Conservation (phyloP, 352 stramenopile species). For the Aphanomyces cochlioides region DNA sequence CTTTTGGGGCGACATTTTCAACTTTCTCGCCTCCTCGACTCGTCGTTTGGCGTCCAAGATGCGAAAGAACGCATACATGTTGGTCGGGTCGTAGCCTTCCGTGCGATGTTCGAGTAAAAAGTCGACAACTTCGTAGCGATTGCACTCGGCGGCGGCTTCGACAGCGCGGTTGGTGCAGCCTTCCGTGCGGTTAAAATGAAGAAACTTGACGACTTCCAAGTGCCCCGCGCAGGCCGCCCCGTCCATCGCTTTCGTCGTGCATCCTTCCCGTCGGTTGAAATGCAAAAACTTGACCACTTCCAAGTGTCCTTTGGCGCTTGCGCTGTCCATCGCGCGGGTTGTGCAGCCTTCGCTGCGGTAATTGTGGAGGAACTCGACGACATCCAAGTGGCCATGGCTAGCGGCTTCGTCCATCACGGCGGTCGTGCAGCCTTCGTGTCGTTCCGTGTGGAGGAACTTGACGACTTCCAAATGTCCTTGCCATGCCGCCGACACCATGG, state of each 20-base stretch:
- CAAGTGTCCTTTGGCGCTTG: not conserved
- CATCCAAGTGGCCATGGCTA: not conserved
- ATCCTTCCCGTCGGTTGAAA: slow-evolving; percentile 1
- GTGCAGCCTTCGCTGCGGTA: slow-evolving; percentile 9
- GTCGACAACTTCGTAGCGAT: not conserved
- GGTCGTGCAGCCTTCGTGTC: not conserved
- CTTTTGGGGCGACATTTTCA: too few relatives aligned
- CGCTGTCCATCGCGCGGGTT: not conserved
- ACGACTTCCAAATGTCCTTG: not conserved
- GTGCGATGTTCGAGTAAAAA: slow-evolving; percentile 22
- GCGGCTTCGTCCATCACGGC: not conserved
- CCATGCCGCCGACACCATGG: not conserved
- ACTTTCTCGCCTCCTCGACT: too few relatives aligned
- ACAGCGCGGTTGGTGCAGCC: slow-evolving; percentile 31
- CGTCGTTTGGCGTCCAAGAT: too few relatives aligned
- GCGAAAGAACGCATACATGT: too few relatives aligned
- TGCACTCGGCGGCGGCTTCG: slow-evolving; percentile 35
- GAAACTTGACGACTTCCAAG: slow-evolving; percentile 15
- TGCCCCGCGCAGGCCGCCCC: slow-evolving; percentile 14
- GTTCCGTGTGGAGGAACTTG: not conserved
- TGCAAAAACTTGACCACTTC: slow-evolving; percentile 7
- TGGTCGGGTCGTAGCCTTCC: too few relatives aligned
- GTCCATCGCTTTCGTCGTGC: slow-evolving; percentile 17
- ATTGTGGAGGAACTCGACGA: slow-evolving; percentile 12
- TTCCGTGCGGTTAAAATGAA: slow-evolving; percentile 14